Conservation (phyloP, 192 early-diverging fungal genomes). For the Podila epicladia region DNA sequence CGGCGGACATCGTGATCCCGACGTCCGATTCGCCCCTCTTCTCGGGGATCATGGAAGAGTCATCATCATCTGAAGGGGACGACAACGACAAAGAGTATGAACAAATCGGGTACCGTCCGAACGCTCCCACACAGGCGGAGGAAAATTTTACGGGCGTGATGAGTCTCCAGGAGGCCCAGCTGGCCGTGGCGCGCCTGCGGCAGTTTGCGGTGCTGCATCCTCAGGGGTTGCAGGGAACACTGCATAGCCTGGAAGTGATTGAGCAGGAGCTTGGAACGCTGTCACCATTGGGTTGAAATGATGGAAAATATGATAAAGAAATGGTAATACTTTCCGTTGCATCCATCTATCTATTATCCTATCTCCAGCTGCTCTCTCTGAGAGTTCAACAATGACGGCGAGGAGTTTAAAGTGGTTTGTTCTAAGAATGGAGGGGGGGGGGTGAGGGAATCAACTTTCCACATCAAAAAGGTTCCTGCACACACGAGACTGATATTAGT, state of each 20-base stretch:
- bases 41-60: background rate
- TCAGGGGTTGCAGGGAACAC: conserved; percentile 6
- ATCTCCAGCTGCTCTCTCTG: no score
- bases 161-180: conserved; percentile 17
- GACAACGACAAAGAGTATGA: background rate
- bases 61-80: background rate
- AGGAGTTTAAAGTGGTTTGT: no score
- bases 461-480: no score
- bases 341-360: no score
- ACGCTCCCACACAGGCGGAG: background rate
- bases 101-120: background rate
- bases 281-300: background rate
- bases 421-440: no score
- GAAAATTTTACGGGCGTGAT: background rate
- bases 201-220: conserved; percentile 12
- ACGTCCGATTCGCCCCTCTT: conserved; percentile 2
- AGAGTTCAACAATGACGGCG: no score
- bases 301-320: no score
- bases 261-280: conserved; percentile 13
- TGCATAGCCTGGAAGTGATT: conserved; percentile 13
- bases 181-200: conserved; percentile 7
- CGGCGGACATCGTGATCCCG: background rate
- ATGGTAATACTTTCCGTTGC: no score
- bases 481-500: no score
- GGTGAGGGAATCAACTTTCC: no score